Conservation (phyloP, 148 eudicot genomes). For the Rhododendron vialii region DNA sequence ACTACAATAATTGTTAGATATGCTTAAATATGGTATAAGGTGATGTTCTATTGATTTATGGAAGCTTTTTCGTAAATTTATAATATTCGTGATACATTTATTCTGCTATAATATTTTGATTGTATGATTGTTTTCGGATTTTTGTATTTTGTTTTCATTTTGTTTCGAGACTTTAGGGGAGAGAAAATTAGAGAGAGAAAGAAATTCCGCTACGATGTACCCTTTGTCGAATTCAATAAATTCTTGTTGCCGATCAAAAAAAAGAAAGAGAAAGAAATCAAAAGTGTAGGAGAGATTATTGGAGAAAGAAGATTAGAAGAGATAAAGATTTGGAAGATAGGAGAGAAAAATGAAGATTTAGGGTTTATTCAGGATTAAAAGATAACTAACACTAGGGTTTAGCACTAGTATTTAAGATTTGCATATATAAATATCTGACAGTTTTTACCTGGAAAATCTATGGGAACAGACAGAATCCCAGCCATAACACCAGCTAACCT, state of each 20-base stretch:
- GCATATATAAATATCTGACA: neutral
- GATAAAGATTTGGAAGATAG: neutral
- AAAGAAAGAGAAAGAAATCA: neutral
- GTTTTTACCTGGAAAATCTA: slow-evolving; percentile 1
- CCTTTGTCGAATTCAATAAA: no score
- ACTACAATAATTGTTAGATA: no score
- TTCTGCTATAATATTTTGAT: neutral
- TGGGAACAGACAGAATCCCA: neutral
- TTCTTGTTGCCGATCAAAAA: no score
- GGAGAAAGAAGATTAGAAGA: no score
- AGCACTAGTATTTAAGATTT: neutral
- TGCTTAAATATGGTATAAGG: no score
- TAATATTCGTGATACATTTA: no score
- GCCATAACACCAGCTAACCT: neutral
- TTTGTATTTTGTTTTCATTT: no score
- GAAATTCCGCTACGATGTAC: no score
- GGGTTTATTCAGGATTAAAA: neutral
- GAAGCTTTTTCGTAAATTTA: no score
- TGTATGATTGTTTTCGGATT: no score
- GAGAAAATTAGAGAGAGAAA: neutral
- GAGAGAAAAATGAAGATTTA: neutral
- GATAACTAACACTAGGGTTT: neutral
- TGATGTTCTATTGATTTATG: no score
- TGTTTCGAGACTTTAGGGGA: neutral
- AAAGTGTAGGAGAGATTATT: neutral